Percentiles rank a stretch among this genome's conserved stretches.
phyloP scores from a whole-genome alignment of 148 eudicot species.

The Amaranthus hypochondriacus region DNA sequence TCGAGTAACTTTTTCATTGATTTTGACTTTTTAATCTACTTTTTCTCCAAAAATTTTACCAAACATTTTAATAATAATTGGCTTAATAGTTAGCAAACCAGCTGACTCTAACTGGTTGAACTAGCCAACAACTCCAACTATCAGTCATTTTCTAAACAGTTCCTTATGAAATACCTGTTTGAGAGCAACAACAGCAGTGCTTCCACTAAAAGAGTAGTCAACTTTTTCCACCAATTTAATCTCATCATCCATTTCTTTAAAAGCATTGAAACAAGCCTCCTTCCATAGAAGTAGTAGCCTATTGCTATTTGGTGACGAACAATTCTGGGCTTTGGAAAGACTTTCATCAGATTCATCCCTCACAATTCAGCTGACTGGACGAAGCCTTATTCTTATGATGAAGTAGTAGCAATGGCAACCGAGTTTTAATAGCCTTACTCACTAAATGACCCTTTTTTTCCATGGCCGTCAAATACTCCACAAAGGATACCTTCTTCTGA shows the following conservation, averaged over 20 bases:
- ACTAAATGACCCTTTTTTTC: constrained; percentile 71
- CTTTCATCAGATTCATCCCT: not conserved
- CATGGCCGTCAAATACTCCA: constrained; percentile 90
- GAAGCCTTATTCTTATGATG: constrained; percentile 6
- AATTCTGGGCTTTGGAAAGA: not conserved
- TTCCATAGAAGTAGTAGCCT: constrained; percentile 7
- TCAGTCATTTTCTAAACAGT: too few species aligned
- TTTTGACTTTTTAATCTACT: too few species aligned
- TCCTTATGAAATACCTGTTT: constrained; percentile 20
- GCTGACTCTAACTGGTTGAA: too few species aligned
- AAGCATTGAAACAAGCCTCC: constrained; percentile 17
- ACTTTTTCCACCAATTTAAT: constrained; percentile 1
- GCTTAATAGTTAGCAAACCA: too few species aligned
- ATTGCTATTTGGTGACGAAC: constrained; percentile 5
- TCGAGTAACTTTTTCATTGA: too few species aligned
- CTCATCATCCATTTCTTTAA: constrained; percentile 25
- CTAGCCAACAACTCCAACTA: too few species aligned
- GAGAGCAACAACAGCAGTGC: constrained; percentile 24
- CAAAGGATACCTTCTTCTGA: constrained; percentile 45
- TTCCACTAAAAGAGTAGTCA: constrained; percentile 24
- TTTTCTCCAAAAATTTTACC: too few species aligned
- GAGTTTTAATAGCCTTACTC: constrained; percentile 53
- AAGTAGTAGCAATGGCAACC: constrained; percentile 53
- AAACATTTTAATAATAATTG: too few species aligned
- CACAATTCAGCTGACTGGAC: not conserved